Percentiles rank a stretch among this genome's conserved stretches.
phyloP scores from a whole-genome alignment of 2,329 filamentous ascomycete species.

The Decorospora gaudefroyi region DNA sequence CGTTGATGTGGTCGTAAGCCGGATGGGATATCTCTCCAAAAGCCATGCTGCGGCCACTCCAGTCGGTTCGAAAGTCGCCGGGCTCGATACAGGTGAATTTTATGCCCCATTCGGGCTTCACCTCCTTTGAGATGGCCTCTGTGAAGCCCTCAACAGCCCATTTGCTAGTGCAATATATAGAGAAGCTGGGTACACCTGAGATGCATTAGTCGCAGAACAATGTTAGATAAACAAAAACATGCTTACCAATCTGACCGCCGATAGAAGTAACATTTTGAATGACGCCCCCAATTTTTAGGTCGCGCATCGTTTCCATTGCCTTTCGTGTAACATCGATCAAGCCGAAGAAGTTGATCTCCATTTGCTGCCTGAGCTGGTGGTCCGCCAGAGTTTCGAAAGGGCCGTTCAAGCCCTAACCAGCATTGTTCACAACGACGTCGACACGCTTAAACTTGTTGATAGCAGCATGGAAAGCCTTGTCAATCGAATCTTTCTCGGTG shows the following conservation, averaged over 20 bases:
- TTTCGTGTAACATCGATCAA: constrained; percentile 58
- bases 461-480: constrained; percentile 53
- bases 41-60: constrained; percentile 53
- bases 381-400: constrained; percentile 59
- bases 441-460: constrained; percentile 59
- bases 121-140: constrained; percentile 50
- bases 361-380: constrained; percentile 56
- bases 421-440: constrained; percentile 66
- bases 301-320: constrained; percentile 53
- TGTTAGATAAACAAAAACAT: not conserved
- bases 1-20: constrained; percentile 57
- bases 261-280: constrained; percentile 62
- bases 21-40: constrained; percentile 52
- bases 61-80: constrained; percentile 55
- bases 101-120: constrained; percentile 56
- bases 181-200: constrained; percentile 46
- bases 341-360: constrained; percentile 66
- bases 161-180: constrained; percentile 51
- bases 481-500: constrained; percentile 52
- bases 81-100: constrained; percentile 54
- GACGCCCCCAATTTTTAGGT: constrained; percentile 57
- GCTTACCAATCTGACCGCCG: constrained; percentile 52
- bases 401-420: constrained; percentile 61
- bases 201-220: not conserved
- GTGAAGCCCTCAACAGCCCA: constrained; percentile 57